Evolutionary conservation across 148 eudicot species (phyloP), one percentile per base, ranked within the genome.

Genomic region (Vaccinium myrtillus): DNA sequence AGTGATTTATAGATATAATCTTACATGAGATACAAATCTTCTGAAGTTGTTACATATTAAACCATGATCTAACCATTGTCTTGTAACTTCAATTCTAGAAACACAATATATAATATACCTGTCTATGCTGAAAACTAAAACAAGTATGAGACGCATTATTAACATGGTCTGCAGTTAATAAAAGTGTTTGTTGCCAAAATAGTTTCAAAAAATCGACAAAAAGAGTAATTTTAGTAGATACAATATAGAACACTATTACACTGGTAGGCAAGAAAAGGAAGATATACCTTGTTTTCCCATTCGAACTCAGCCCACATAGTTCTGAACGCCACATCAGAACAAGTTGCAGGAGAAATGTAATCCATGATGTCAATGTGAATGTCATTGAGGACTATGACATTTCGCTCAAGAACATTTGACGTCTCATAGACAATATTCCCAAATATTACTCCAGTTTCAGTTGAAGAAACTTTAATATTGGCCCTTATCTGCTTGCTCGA

Each of bases 351-450:
- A 86, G 97, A 94, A 65, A 96, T 96, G 88, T 94, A 96, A 79
- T 96, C 99, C 99, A 96, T 96, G 21, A 96, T 96, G 90, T 96
- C 99, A 81, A 96, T 96, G 89, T 96, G 98, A 77, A 96, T 96
- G 91, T 96, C 99, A 83, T 96, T 94, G 70, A 96, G 98, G 81
- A 96, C 99, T 73, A 96, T 93, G 32, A 96, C 98, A 88, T 88
- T 93, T 75, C 98, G 94, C 82, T 96, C 99, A 80, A 89, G 89
- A 79, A 94, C 99, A 91, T 96, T 94, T 55, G 98, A 94, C 59
- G 98, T 93, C 84, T 95, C 98, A 87, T 94, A 95, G 49, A 95
- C 98, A 61, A 94, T 95, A 85, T 95, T 95, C 21, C 98, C 98
- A 84, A 94, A 95, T 51, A 95, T 95, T 49, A 94, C 96, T 75